Conservation (phyloP, 176 grass and related monocot species). For the Raddia guianensis region DNA sequence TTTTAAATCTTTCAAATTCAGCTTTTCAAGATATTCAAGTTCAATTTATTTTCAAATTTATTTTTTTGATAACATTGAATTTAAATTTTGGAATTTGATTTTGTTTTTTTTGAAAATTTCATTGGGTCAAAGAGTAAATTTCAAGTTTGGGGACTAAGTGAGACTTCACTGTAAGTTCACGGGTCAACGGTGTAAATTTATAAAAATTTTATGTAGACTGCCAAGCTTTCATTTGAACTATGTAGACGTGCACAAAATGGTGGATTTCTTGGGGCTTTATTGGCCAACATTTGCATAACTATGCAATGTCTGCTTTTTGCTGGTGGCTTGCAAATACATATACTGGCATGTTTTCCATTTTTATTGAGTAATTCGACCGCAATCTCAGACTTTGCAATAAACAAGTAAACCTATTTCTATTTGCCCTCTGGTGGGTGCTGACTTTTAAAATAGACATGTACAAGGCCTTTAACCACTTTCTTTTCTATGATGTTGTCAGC, state of each 20-base stretch:
- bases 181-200: too few species aligned
- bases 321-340: background rate
- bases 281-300: background rate
- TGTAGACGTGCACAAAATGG: background rate
- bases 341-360: background rate
- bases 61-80: too few species aligned
- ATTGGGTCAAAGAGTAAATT: too few species aligned
- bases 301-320: background rate
- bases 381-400: background rate
- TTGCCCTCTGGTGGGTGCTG: background rate
- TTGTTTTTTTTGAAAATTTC: too few species aligned
- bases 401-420: background rate
- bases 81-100: too few species aligned
- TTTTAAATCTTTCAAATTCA: too few species aligned
- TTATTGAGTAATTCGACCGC: background rate
- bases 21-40: too few species aligned
- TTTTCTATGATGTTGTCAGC: conserved; percentile 13
- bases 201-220: background rate
- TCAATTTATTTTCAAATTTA: too few species aligned
- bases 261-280: background rate
- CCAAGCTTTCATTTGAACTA: background rate
- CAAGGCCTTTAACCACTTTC: background rate
- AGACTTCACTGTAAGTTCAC: too few species aligned
- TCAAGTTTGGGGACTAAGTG: too few species aligned
- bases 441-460: background rate